phyloP scores from a whole-genome alignment of 108 stramenopile species.

The Skeletonema costatum region DNA sequence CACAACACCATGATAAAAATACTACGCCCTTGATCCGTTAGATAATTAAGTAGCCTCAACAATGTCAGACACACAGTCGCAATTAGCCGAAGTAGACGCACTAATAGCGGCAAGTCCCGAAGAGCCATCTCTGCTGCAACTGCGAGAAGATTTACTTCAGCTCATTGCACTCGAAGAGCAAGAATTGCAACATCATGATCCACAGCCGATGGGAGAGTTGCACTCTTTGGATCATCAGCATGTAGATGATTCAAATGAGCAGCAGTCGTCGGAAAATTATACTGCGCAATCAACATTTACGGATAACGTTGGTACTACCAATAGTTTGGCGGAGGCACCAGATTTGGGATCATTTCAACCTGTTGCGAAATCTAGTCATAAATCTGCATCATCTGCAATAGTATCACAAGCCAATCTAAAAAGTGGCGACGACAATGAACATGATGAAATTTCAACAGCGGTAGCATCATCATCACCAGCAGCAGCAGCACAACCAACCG shows the following conservation, averaged over 20 bases:
- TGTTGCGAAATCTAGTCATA: conserved; percentile 2
- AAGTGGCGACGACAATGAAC: not conserved
- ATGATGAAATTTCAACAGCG: not conserved
- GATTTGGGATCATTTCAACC: conserved; percentile 45
- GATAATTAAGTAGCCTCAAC: not conserved
- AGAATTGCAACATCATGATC: not conserved
- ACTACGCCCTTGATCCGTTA: no score
- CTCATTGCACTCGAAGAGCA: conserved; percentile 60
- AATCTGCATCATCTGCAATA: not conserved
- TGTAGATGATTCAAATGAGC: not conserved
- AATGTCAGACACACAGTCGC: conserved; percentile 48
- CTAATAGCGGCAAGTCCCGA: conserved; percentile 60
- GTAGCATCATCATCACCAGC: conserved; percentile 4
- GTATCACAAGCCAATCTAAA: conserved; percentile 5
- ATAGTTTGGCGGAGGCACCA: conserved; percentile 34
- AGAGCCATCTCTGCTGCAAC: conserved; percentile 65
- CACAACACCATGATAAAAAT: no score
- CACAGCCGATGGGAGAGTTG: not conserved
- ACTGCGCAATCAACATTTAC: conserved; percentile 37
- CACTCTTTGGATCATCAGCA: not conserved
- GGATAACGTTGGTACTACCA: conserved; percentile 7
- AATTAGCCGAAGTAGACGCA: conserved; percentile 68
- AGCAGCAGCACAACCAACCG: conserved; percentile 20
- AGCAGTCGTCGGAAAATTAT: conserved; percentile 10
- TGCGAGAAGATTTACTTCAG: conserved; percentile 78